Evolutionary conservation across 2,329 filamentous ascomycete genomes (phyloP).

Genomic region (Paraphaeosphaeria sporulosa): DNA sequence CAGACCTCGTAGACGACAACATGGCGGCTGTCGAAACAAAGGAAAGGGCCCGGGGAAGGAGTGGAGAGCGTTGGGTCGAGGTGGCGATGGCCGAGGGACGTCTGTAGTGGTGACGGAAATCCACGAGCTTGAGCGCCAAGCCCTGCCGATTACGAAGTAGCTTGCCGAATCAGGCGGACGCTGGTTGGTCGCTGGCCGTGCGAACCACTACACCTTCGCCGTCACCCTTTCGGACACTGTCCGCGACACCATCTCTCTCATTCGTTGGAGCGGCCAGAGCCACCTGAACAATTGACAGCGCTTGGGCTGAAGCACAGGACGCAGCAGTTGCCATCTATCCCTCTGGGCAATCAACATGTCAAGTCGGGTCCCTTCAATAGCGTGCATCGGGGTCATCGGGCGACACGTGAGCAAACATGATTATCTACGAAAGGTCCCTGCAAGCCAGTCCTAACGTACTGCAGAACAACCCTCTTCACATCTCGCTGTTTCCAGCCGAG

Average conservation of each 20-base stretch:
- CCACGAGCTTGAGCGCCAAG: constrained; percentile 26
- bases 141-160: constrained; percentile 30
- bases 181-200: constrained; percentile 40
- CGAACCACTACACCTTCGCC: constrained; percentile 20
- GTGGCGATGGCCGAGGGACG: constrained; percentile 40
- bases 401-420: constrained; percentile 73
- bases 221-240: constrained; percentile 35
- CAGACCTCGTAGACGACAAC: constrained; percentile 60
- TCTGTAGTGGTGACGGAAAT: constrained; percentile 43
- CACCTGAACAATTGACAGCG: neutral
- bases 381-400: constrained; percentile 92
- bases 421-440: neutral
- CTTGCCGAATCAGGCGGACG: constrained; percentile 32
- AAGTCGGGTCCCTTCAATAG: constrained; percentile 73
- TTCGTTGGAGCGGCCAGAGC: neutral
- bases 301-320: neutral
- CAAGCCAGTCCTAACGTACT: neutral
- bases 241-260: constrained; percentile 22
- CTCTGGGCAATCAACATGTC: constrained; percentile 45
- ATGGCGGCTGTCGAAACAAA: constrained; percentile 51
- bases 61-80: constrained; percentile 44
- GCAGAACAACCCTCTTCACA: constrained; percentile 95
- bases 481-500: constrained; percentile 83
- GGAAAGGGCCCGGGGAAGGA: constrained; percentile 42
- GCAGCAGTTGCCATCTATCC: constrained; percentile 1